Percentiles rank a stretch among this genome's conserved stretches.
Conservation (phyloP, 73 alveolate genomes). For the Paraurostyla sp. region DNA sequence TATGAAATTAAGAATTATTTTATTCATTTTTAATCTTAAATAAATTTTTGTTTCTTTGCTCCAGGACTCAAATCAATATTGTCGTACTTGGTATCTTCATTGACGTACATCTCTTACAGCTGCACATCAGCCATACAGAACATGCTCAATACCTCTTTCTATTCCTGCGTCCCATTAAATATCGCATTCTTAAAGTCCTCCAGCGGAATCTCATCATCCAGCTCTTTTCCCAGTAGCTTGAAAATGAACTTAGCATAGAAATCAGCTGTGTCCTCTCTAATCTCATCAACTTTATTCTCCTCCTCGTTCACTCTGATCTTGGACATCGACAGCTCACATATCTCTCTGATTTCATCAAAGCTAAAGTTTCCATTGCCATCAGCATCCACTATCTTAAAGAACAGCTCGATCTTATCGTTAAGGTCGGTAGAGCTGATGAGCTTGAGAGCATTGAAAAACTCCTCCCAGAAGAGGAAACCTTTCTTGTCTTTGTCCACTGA, state of each 20-base stretch:
- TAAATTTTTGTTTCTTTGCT: not conserved
- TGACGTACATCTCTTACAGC: slow-evolving; percentile 25
- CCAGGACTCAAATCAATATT: slow-evolving; percentile 35
- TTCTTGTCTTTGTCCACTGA: not conserved
- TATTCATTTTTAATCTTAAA: no score
- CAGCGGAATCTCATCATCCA: slow-evolving; percentile 53
- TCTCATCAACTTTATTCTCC: not conserved
- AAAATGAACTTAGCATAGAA: slow-evolving; percentile 50
- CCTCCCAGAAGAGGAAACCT: slow-evolving; percentile 67
- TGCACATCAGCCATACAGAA: slow-evolving; percentile 58
- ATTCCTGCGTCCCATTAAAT: slow-evolving; percentile 35
- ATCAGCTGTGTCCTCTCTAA: slow-evolving; percentile 27
- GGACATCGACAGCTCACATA: slow-evolving; percentile 42
- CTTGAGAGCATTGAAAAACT: slow-evolving; percentile 56
- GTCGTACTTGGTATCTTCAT: not conserved
- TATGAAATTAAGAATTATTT: no score
- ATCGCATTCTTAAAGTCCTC: slow-evolving; percentile 53
- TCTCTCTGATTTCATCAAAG: slow-evolving; percentile 47
- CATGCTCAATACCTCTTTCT: slow-evolving; percentile 37
- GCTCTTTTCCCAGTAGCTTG: slow-evolving; percentile 2
- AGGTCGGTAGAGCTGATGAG: slow-evolving; percentile 51
- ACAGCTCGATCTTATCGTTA: slow-evolving; percentile 66
- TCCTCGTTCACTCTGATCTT: not conserved
- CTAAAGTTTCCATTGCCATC: slow-evolving; percentile 68
- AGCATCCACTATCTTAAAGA: slow-evolving; percentile 63